Percentiles rank a stretch among this genome's conserved stretches.
These are phyloP conservation scores for Verticillium klebahnii DNA, from an alignment of 2,329 filamentous ascomycete genomes.

Conservation along the genomic window DNA sequence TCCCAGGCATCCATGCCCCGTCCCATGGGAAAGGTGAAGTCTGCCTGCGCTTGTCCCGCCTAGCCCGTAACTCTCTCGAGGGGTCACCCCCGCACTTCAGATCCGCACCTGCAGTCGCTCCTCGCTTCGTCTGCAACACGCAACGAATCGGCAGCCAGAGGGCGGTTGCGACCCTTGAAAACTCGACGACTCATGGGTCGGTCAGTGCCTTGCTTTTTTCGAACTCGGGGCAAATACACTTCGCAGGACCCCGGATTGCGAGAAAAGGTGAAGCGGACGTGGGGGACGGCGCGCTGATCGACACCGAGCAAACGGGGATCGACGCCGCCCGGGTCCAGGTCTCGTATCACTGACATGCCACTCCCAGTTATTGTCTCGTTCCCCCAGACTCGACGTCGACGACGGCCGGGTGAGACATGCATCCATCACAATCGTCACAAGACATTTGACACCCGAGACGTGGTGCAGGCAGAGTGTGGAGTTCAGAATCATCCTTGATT, in stretches of 20 bases:
- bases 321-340: background rate
- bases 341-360: background rate
- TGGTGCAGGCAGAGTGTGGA: background rate
- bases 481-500: slow-evolving; percentile 1
- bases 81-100: background rate
- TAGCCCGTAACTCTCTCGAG: background rate
- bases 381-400: background rate
- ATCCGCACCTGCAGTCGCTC: background rate
- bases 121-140: background rate
- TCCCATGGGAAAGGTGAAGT: background rate
- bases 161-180: background rate
- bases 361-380: background rate
- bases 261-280: background rate
- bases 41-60: background rate
- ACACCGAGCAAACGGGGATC: background rate
- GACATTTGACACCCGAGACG: background rate
- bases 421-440: slow-evolving; percentile 2
- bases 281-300: background rate
- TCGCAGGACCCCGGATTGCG: background rate
- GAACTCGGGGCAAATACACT: background rate
- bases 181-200: background rate
- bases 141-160: background rate
- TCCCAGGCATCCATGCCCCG: background rate
- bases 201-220: background rate
- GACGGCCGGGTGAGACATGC: slow-evolving; percentile 3